A percentile compares a stretch with the other conserved stretches of the same genome.
Conservation (phyloP, 1,139 yeast genomes). For the Hemisphaericaspora xylanilytica region DNA sequence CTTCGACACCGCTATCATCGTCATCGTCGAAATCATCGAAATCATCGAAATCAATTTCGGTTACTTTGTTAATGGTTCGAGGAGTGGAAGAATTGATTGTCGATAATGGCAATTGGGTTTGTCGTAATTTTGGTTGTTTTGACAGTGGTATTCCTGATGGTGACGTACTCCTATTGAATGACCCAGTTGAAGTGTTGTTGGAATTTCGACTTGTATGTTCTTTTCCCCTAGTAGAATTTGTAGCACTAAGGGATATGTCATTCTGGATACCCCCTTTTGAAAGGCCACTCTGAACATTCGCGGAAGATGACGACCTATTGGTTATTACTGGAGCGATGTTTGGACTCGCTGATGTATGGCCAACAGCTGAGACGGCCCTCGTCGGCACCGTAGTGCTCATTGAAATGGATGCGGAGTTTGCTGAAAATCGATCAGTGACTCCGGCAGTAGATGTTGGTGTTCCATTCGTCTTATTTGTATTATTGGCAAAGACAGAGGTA, state of each 20-base stretch:
- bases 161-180: background rate
- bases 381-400: no score
- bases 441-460: background rate
- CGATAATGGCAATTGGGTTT: constrained; percentile 2
- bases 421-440: no score
- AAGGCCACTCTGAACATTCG: no score
- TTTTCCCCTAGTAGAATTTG: no score
- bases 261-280: no score
- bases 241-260: no score
- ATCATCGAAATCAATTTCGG: background rate
- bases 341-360: no score
- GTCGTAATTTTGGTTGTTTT: background rate
- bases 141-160: background rate
- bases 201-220: no score
- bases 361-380: no score
- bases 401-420: no score
- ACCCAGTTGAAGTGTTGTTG: background rate
- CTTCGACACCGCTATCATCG: background rate
- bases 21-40: background rate
- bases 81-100: background rate
- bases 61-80: background rate
- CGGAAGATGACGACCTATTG: no score
- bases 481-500: background rate
- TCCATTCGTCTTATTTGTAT: background rate
- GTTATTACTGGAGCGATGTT: no score